Base-by-base conservation (phyloP, 2,329 filamentous ascomycete genomes). In the Ophioceras dolichostomum region DNA sequence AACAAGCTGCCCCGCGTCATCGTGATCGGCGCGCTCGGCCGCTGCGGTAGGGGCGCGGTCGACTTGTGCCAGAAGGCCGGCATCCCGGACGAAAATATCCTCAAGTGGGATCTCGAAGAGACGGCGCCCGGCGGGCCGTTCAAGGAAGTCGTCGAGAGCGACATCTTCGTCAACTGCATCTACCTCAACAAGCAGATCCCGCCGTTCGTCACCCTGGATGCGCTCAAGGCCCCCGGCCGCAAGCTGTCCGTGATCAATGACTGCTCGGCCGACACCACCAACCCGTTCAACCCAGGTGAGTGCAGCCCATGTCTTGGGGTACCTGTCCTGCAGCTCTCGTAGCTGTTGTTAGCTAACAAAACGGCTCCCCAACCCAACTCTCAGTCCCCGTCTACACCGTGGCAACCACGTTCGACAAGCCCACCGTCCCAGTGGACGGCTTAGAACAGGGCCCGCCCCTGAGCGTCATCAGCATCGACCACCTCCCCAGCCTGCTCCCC, bases 81-180 rank as follows among this genome's bases (percentile, higher is more conserved):
- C 40, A 68, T 89, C 35, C 68, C 76, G 12, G 70, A 75, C 17
- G 68, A 75, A 47, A 73, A 81, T 49, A 80, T 94, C 49, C 50
- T 71, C 45, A 64, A 67, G 47, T 76, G 70, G 71, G 87, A 94
- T 64, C 71, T 94, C 55, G 71, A 72, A 22, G 85, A 94, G 70
- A 94, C 86, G 28, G 68, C 68, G 40, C 72, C 71, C 57, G 75
- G 78, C 39, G 85, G 85, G 1, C 85, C 85, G 9, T 91, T 88
- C 60, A 60, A 67, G 44, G 84, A 91, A 63, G 87, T 93, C 50
- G 66, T 78, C 33, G 73, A 85, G 59, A 71, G 66, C 42, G 78
- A 84, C 50, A 79, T 86, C 53, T 85, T 87, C 55, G 69, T 91
- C 57, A 93, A 91, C 67, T 87, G 82, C 71, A 89, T 94, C 57